These are phyloP conservation scores for Luvunga scandens DNA, from an alignment of 345 rosid species.

Conservation along the genomic window DNA sequence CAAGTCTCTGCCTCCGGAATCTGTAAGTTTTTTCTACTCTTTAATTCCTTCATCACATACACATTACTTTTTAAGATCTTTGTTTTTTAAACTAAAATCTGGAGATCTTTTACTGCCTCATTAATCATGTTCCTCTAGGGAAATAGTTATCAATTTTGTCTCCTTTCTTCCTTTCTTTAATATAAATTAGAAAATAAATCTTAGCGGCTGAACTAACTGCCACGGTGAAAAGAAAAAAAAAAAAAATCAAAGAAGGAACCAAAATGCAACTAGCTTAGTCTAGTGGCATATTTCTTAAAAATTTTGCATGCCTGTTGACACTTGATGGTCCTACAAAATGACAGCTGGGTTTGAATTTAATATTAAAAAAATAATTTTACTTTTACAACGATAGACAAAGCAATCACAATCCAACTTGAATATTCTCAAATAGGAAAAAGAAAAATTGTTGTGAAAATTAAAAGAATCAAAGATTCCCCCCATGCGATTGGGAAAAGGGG, in stretches of 20 bases:
- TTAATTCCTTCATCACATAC: not conserved
- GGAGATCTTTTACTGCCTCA: not conserved
- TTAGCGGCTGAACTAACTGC: too few relatives aligned
- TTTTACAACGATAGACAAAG: not conserved
- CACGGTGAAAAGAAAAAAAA: too few relatives aligned
- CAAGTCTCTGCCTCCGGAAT: conserved; percentile 53
- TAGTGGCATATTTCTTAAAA: not conserved
- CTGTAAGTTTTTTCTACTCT: conserved; percentile 37
- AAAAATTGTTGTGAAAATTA: not conserved
- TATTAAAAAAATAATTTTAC: not conserved
- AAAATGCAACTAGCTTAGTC: not conserved
- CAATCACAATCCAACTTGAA: not conserved
- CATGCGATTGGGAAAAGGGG: not conserved
- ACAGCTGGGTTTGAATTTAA: not conserved
- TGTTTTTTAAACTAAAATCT: too few relatives aligned
- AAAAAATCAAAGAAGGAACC: not conserved
- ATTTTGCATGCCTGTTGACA: not conserved
- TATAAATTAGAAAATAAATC: too few relatives aligned
- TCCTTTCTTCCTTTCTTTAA: not conserved
- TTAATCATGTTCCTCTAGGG: not conserved
- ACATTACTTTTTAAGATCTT: too few relatives aligned
- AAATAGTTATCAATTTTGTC: not conserved
- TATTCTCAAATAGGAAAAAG: not conserved
- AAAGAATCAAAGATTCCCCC: not conserved
- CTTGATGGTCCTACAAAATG: not conserved